Percentiles rank a stretch among this genome's conserved stretches.
phyloP scores from a whole-genome alignment of 768 basidiomycete genomes.

The Leccinum aurantiacum region DNA sequence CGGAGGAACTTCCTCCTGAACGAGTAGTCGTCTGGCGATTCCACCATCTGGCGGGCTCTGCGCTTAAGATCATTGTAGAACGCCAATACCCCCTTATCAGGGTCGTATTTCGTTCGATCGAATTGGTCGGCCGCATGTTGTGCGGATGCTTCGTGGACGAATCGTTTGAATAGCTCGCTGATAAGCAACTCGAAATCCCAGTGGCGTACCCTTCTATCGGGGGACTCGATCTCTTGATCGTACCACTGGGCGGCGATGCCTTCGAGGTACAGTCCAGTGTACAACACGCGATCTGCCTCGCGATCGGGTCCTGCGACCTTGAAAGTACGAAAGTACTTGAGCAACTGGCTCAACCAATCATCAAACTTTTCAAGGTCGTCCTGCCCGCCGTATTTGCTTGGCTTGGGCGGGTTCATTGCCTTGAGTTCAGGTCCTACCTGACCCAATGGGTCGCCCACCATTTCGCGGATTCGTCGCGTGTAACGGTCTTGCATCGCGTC shows the following conservation, averaged over 20 bases:
- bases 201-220: not conserved
- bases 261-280: not conserved
- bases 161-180: not conserved
- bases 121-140: not conserved
- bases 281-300: not conserved
- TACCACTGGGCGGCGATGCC: not conserved
- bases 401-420: not conserved
- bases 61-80: not conserved
- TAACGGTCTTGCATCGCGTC: too few species aligned
- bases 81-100: not conserved
- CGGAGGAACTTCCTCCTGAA: not conserved
- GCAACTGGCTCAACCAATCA: not conserved
- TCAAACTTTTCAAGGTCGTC: not conserved
- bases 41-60: not conserved
- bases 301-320: not conserved
- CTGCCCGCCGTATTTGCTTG: not conserved
- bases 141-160: not conserved
- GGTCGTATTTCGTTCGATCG: not conserved
- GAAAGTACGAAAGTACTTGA: not conserved
- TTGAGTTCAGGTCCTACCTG: too few species aligned
- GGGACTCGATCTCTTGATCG: not conserved
- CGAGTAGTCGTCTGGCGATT: not conserved
- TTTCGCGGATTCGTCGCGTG: fast-evolving
- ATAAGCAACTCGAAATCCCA: not conserved
- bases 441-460: too few species aligned